Base-by-base conservation (phyloP, 2,329 filamentous ascomycete species). In the Alternaria novae-zelandiae region DNA sequence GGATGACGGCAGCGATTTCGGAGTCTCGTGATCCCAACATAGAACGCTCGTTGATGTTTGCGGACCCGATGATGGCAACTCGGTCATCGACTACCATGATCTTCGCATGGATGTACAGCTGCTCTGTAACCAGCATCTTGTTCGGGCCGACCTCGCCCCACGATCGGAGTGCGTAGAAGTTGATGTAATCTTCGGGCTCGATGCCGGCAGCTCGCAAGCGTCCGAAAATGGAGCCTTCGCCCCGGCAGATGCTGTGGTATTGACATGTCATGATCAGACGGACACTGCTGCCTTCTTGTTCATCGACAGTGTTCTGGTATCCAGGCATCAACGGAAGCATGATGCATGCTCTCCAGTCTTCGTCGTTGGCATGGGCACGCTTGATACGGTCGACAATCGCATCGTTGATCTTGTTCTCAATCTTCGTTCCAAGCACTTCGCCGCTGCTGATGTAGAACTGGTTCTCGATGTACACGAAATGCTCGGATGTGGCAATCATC, bases 391-490 rank as follows among this genome's bases (percentile, higher is more conserved):
- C 92, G 9, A 98, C 95, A 30, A 99, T 85, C 4, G 96, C 95
- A 81, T 98, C 95, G 54, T 95, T 95, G 70, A 99, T 97, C 69
- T 90, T 89, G 79, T 99, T 99, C 78, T 93, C 88, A 67, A 99
- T 96, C 76, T 90, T 93, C 12, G 91, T 92, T 56, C 91, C 92
- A 71, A 97, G 89, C 6, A 94, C 94, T 74, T 96, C 91, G 54
- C 92, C 96, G 70, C 93, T 97, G 36, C 93, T 96, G 79, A 99
- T 92, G 83, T 97, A 99, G 82, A 98, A 99, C 76, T 99, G 96
- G 77, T 99, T 99, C 79, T 99, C 96, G 69, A 98, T 97, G 80
- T 99, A 98, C 55, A 98, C 93, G 74, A 97, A 97, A 79, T 98
- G 96, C 51, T 99, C 93, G 2, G 94, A 97, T 68, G 95, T 91